Conservation (phyloP, 129 eudicot genomes). For the Arctium minus region DNA sequence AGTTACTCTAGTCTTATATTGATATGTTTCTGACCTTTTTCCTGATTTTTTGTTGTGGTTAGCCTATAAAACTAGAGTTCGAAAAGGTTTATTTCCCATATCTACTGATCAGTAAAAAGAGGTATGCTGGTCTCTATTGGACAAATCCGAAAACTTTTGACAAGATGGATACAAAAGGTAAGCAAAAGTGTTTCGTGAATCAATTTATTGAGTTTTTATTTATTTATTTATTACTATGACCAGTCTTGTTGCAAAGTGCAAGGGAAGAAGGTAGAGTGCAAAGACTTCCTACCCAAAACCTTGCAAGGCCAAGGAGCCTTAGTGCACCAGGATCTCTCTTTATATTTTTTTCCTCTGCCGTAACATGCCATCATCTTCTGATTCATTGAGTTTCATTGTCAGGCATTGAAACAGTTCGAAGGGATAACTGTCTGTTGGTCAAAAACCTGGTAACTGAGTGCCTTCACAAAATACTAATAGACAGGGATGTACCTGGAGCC, state of each 20-base stretch:
- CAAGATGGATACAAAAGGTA: conserved; percentile 99
- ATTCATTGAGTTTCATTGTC: conserved; percentile 23
- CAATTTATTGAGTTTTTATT: background rate
- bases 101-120: conserved; percentile 92
- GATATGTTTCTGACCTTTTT: conserved; percentile 5
- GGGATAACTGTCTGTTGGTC: conserved; percentile 94
- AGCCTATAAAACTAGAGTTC: conserved; percentile 98
- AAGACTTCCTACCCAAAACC: too few species aligned
- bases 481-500: conserved; percentile 91
- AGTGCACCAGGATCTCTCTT: background rate
- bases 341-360: background rate
- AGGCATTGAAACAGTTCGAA: conserved; percentile 98
- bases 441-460: conserved; percentile 89
- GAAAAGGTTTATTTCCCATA: conserved; percentile 96
- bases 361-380: conserved; percentile 2
- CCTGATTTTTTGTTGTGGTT: conserved; percentile 22
- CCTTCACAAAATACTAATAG: conserved; percentile 86
- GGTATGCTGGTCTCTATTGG: conserved; percentile 99
- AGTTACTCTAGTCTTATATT: conserved; percentile 2
- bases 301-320: too few species aligned
- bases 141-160: conserved; percentile 85
- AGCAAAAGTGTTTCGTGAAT: background rate
- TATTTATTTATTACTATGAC: background rate
- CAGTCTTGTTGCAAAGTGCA: too few species aligned
- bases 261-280: too few species aligned